Percentiles rank a stretch among this genome's conserved stretches.
phyloP scores from a whole-genome alignment of 305 asterid species.

The Solanum hybrid region DNA sequence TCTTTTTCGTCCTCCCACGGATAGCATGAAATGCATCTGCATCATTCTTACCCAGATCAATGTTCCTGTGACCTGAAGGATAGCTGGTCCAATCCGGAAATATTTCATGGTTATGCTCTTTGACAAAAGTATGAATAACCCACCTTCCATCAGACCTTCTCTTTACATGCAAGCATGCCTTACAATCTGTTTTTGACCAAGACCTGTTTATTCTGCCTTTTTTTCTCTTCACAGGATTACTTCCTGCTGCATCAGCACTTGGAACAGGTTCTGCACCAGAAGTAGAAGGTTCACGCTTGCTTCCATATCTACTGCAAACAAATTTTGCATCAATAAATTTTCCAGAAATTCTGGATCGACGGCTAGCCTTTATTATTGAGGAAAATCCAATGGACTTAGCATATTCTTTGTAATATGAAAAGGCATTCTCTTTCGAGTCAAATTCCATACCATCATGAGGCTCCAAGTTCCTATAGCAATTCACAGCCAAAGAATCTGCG shows the following conservation, averaged over 20 bases:
- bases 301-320: conserved; percentile 41
- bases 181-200: conserved; percentile 48
- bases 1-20: conserved; percentile 16
- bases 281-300: conserved; percentile 17
- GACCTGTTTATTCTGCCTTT: conserved; percentile 40
- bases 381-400: conserved; percentile 33
- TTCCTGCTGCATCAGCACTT: conserved; percentile 5
- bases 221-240: conserved; percentile 24
- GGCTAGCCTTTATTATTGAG: conserved; percentile 45
- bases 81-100: conserved; percentile 14
- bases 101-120: conserved; percentile 47
- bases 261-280: conserved; percentile 16
- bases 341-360: conserved; percentile 45
- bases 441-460: conserved; percentile 34
- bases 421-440: conserved; percentile 47
- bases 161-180: conserved; percentile 57
- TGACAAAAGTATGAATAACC: conserved; percentile 22
- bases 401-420: conserved; percentile 31
- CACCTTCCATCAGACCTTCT: conserved; percentile 43
- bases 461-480: conserved; percentile 13
- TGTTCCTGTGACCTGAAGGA: conserved; percentile 5
- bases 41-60: conserved; percentile 3
- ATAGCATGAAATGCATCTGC: conserved; percentile 1
- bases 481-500: conserved; percentile 10
- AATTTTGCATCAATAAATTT: conserved; percentile 48